Conservation (phyloP, 768 basidiomycete genomes). For the Trametes sanguinea region DNA sequence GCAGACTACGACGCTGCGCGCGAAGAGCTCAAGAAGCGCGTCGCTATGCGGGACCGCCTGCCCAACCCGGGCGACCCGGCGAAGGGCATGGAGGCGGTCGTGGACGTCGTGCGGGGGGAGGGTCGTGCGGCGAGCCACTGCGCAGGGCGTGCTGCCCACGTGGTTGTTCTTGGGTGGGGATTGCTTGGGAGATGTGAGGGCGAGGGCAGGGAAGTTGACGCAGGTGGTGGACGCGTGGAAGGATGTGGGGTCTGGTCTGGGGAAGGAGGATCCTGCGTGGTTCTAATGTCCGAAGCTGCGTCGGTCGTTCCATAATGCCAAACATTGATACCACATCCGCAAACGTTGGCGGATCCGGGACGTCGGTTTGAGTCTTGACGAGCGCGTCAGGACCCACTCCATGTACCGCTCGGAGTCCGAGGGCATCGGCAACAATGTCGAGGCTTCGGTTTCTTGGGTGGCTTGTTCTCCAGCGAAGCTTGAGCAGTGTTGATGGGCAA, state of each 20-base stretch:
- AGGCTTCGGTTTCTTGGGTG: no score
- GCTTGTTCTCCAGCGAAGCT: no score
- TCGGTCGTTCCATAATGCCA: no score
- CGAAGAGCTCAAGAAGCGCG: constrained; percentile 1
- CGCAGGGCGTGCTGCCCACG: constrained; percentile 13
- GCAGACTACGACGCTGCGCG: constrained; percentile 25
- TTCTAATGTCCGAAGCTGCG: not conserved
- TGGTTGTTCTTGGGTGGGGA: constrained; percentile 32
- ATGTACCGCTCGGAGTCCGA: no score
- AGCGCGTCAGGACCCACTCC: no score
- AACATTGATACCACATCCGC: no score
- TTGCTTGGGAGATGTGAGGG: constrained; percentile 26
- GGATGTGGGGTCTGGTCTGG: constrained; percentile 5
- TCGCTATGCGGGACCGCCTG: constrained; percentile 3
- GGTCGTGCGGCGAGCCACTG: constrained; percentile 27
- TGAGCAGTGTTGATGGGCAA: no score
- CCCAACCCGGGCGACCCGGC: constrained; percentile 30
- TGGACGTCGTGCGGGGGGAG: constrained; percentile 33
- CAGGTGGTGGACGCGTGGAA: constrained; percentile 20
- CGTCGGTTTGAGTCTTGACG: no score
- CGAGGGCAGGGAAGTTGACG: constrained; percentile 25
- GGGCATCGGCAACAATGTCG: no score
- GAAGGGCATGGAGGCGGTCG: constrained; percentile 30
- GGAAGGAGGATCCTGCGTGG: not conserved
- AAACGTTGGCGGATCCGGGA: no score